A percentile compares a stretch with the other conserved stretches of the same genome.
phyloP scores from a whole-genome alignment of 768 basidiomycete genomes.

The Boletus rubropictus region DNA sequence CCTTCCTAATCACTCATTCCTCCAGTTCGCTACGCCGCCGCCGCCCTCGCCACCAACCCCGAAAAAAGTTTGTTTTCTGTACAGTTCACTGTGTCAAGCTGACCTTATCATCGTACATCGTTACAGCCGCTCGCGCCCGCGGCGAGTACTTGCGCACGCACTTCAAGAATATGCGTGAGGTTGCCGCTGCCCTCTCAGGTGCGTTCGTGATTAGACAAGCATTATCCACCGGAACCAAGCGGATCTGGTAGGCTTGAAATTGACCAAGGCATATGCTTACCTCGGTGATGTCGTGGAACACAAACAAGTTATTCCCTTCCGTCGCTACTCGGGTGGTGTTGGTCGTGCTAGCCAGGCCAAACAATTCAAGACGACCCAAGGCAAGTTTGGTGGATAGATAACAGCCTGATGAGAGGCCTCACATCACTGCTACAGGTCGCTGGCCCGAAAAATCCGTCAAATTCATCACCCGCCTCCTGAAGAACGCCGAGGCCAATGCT shows the following conservation, averaged over 20 bases:
- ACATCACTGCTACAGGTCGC: constrained; percentile 59
- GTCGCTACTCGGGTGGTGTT: constrained; percentile 91
- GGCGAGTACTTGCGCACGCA: constrained; percentile 98
- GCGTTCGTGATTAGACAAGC: constrained; percentile 21
- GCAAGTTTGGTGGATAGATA: constrained; percentile 41
- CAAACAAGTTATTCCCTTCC: constrained; percentile 95
- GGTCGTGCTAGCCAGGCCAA: constrained; percentile 93
- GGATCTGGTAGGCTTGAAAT: constrained; percentile 63
- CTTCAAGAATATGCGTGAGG: constrained; percentile 99
- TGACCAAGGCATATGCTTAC: constrained; percentile 93
- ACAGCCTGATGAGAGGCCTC: neutral
- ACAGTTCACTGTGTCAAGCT: constrained; percentile 1
- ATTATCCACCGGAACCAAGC: constrained; percentile 1
- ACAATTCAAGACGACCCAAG: constrained; percentile 94
- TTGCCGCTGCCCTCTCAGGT: constrained; percentile 92
- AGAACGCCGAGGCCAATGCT: constrained; percentile 99
- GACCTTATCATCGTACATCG: constrained; percentile 4
- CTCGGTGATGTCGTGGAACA: constrained; percentile 92
- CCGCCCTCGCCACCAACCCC: constrained; percentile 81
- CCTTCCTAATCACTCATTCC: too few species aligned
- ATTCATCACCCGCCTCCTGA: constrained; percentile 89
- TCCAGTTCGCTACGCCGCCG: constrained; percentile 90
- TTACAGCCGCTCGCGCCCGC: constrained; percentile 79
- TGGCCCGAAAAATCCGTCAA: constrained; percentile 99
- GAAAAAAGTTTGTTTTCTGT: constrained; percentile 74